Evolutionary conservation across 2,329 filamentous ascomycete species (phyloP).

Genomic region (Ceratocystis diversiconidia): DNA sequence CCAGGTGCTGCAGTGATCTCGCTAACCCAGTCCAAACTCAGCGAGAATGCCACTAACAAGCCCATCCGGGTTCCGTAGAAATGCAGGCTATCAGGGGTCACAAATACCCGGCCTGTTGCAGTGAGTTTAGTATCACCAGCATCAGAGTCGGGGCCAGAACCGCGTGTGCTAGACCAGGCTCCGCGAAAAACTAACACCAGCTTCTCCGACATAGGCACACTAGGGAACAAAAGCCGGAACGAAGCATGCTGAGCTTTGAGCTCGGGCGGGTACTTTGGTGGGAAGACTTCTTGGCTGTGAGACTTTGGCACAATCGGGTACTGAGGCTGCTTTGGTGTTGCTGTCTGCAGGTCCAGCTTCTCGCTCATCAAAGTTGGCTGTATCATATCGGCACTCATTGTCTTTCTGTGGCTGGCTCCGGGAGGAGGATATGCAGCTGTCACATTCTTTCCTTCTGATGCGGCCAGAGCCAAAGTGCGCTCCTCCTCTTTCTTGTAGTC

Average conservation of each 20-base stretch:
- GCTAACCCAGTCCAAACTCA: constrained; percentile 60
- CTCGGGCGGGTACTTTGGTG: constrained; percentile 63
- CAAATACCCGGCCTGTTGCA: constrained; percentile 63
- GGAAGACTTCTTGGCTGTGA: constrained; percentile 42
- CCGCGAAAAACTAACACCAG: constrained; percentile 85
- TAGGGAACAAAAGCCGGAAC: constrained; percentile 81
- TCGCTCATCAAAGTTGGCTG: constrained; percentile 15
- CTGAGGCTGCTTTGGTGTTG: neutral
- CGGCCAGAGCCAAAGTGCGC: constrained; percentile 12
- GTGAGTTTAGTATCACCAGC: constrained; percentile 29
- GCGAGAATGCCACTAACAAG: constrained; percentile 67
- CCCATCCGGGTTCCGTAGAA: constrained; percentile 95
- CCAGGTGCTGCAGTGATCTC: constrained; percentile 85
- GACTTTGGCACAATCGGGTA: constrained; percentile 20
- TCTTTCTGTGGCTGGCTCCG: constrained; percentile 18
- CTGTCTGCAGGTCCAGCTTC: neutral
- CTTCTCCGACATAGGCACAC: constrained; percentile 62
- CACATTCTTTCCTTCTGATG: constrained; percentile 14
- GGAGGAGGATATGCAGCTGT: constrained; percentile 5
- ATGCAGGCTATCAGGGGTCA: constrained; percentile 76
- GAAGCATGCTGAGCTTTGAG: constrained; percentile 80
- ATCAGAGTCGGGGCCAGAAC: constrained; percentile 26
- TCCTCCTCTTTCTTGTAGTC: constrained; percentile 17
- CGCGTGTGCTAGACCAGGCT: constrained; percentile 51
- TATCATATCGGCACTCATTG: constrained; percentile 14